Conservation (phyloP, 495 filamentous ascomycete species). For the Podospora tetraspora region DNA sequence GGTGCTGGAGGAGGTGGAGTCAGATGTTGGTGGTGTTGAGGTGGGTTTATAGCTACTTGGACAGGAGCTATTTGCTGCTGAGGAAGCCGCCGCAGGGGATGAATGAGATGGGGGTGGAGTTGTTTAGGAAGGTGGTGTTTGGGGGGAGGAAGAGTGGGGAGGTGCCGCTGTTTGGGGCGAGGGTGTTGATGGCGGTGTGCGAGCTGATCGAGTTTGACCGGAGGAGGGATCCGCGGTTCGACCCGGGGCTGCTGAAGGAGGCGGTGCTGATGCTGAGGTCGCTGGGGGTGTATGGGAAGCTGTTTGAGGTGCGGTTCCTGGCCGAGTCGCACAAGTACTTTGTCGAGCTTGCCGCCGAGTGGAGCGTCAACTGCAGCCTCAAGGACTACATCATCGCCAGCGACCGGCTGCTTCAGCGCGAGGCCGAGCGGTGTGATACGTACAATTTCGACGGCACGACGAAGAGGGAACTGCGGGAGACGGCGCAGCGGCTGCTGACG, state of each 20-base stretch:
- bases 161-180: conserved; percentile 42
- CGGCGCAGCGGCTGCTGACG: conserved; percentile 65
- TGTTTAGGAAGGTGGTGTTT: conserved; percentile 57
- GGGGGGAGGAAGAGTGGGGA: conserved; percentile 44
- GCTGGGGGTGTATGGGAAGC: conserved; percentile 66
- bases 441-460: conserved; percentile 80
- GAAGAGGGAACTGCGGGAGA: conserved; percentile 63
- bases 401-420: conserved; percentile 58
- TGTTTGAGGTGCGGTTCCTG: conserved; percentile 75
- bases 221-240: conserved; percentile 43
- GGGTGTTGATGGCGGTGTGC: conserved; percentile 66
- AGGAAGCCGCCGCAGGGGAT: conserved; percentile 36
- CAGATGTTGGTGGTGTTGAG: conserved; percentile 69
- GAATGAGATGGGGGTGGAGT: conserved; percentile 51
- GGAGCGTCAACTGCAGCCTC: conserved; percentile 52
- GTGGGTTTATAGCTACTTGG: conserved; percentile 86
- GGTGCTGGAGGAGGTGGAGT: conserved; percentile 75
- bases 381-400: conserved; percentile 66
- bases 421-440: conserved; percentile 65
- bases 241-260: conserved; percentile 56
- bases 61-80: conserved; percentile 74
- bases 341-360: conserved; percentile 56
- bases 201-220: conserved; percentile 72
- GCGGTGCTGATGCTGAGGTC: conserved; percentile 75
- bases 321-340: conserved; percentile 60